phyloP scores from a whole-genome alignment of 2,329 filamentous ascomycete species.

The Epichloe gansuensis region DNA sequence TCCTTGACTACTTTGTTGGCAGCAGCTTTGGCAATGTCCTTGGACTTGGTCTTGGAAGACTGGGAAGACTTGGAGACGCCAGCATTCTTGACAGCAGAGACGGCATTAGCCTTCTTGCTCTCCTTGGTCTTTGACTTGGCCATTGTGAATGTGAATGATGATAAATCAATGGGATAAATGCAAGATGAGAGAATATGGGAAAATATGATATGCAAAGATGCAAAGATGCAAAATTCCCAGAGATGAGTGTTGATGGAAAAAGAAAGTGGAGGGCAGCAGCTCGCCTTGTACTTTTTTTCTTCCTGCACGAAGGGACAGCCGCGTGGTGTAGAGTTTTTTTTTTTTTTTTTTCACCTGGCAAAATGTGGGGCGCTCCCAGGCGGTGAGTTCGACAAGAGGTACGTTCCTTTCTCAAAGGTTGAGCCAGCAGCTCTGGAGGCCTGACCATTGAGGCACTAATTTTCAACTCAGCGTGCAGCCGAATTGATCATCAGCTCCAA shows the following conservation, averaged over 20 bases:
- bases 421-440: constrained; percentile 9
- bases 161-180: neutral
- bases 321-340: constrained; percentile 12
- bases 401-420: neutral
- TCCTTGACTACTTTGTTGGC: constrained; percentile 35
- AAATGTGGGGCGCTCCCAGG: constrained; percentile 22
- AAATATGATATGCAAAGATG: neutral
- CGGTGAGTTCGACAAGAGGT: constrained; percentile 19
- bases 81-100: constrained; percentile 49
- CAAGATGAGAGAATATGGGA: neutral
- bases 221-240: neutral
- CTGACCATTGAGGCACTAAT: constrained; percentile 14
- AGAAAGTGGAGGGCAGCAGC: constrained; percentile 4
- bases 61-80: constrained; percentile 56
- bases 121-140: constrained; percentile 52
- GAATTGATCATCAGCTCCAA: constrained; percentile 1
- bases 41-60: constrained; percentile 53
- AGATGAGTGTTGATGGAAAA: neutral
- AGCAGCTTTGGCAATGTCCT: constrained; percentile 52
- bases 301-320: constrained; percentile 4
- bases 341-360: constrained; percentile 19
- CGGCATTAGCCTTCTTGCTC: constrained; percentile 40
- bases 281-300: constrained; percentile 7
- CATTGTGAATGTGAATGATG: constrained; percentile 29
- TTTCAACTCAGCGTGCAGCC: neutral